phyloP scores from a whole-genome alignment of 257 asterid genomes.

The Orobanche coerulescens region DNA sequence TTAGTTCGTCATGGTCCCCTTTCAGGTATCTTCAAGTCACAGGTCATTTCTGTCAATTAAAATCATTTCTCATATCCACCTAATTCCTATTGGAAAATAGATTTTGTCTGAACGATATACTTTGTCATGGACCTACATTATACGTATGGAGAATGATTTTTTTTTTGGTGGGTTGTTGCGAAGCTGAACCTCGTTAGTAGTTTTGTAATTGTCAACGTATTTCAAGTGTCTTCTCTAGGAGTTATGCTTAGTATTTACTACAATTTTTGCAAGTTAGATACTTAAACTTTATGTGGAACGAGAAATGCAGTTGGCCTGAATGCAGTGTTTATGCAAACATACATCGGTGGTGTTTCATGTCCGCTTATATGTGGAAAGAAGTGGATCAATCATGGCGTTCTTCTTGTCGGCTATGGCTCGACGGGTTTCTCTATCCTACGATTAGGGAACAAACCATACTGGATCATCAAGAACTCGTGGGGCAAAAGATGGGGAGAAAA shows the following conservation, averaged over 20 bases:
- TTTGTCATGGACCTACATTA: no score
- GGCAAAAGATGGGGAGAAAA: slow-evolving; percentile 74
- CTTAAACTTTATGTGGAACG: no score
- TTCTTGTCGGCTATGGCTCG: slow-evolving; percentile 72
- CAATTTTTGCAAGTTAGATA: no score
- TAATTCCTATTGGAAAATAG: no score
- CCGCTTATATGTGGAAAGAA: slow-evolving; percentile 66
- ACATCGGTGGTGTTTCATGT: slow-evolving; percentile 78
- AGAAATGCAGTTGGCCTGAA: slow-evolving; percentile 56
- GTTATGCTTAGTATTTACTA: no score
- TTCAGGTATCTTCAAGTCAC: slow-evolving; percentile 36
- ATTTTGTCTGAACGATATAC: no score
- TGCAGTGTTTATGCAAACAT: slow-evolving; percentile 83
- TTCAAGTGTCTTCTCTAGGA: no score
- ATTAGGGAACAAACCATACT: slow-evolving; percentile 58
- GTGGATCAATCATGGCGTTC: slow-evolving; percentile 61
- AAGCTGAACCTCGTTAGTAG: no score
- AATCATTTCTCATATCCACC: neutral
- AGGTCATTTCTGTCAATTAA: neutral
- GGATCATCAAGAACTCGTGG: slow-evolving; percentile 92
- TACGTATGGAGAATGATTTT: no score
- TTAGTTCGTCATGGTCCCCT: slow-evolving; percentile 71
- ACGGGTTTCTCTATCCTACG: slow-evolving; percentile 66
- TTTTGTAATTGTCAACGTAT: no score
- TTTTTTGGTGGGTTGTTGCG: no score